These are phyloP conservation scores for Colletotrichum endophyticum DNA, from an alignment of 2,329 filamentous ascomycete species.

Conservation along the genomic window DNA sequence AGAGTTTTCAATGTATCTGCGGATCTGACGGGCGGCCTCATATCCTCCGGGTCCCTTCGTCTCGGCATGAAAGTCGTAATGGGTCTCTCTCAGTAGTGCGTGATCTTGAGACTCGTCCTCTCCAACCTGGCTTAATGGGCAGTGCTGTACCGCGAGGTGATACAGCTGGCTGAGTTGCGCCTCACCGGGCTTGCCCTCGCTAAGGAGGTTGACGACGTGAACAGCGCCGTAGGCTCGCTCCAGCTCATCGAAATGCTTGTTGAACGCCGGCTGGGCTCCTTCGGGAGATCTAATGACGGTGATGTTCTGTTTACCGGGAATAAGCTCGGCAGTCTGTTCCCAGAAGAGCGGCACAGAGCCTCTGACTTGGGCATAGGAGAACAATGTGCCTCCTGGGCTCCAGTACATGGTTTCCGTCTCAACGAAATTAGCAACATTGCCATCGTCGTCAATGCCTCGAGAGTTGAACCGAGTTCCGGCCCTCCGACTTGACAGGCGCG, in stretches of 20 bases:
- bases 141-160: conserved; percentile 76
- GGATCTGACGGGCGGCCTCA: conserved; percentile 87
- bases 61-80: conserved; percentile 97
- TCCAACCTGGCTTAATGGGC: conserved; percentile 68
- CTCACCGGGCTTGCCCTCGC: conserved; percentile 85
- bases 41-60: conserved; percentile 87
- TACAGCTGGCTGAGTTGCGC: conserved; percentile 83
- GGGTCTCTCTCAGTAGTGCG: conserved; percentile 77
- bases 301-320: conserved; percentile 95
- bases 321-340: conserved; percentile 88
- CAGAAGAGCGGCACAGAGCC: conserved; percentile 96
- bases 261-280: conserved; percentile 91
- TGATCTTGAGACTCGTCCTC: conserved; percentile 68
- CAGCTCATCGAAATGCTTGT: conserved; percentile 91
- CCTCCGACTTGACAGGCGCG: conserved; percentile 85
- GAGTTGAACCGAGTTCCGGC: conserved; percentile 96
- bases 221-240: conserved; percentile 87
- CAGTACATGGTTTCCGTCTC: conserved; percentile 95
- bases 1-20: conserved; percentile 76
- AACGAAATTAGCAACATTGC: conserved; percentile 98
- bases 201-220: conserved; percentile 94
- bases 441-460: conserved; percentile 96
- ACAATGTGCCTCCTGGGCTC: conserved; percentile 77
- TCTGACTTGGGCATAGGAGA: conserved; percentile 92
- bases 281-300: conserved; percentile 86